A percentile compares a stretch with the other conserved stretches of the same genome.
These are phyloP conservation scores for Ostreobium quekettii DNA, from an alignment of 139 green algal species.

Conservation along the genomic window DNA sequence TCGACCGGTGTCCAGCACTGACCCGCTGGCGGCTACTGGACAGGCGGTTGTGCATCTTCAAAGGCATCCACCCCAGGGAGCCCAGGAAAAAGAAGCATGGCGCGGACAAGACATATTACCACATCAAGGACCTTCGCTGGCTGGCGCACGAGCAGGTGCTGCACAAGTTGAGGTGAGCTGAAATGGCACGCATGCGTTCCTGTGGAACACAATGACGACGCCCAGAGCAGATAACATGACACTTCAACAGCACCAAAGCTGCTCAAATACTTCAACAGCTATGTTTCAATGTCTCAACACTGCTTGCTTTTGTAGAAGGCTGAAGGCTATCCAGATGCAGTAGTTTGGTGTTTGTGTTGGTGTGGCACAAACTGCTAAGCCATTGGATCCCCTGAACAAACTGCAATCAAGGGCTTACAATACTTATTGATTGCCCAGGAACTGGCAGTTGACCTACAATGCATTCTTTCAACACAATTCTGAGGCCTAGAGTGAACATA, in stretches of 20 bases:
- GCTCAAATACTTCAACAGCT: not conserved
- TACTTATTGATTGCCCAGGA: no score
- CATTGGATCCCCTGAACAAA: no score
- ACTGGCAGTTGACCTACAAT: no score
- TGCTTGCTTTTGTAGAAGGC: not conserved
- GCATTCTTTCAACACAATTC: no score
- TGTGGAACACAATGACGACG: no score
- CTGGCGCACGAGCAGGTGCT: conserved; percentile 93
- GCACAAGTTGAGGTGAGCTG: conserved; percentile 62
- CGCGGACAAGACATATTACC: conserved; percentile 97
- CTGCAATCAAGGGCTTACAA: no score
- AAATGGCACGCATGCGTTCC: no score
- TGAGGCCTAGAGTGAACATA: no score
- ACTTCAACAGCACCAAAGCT: not conserved
- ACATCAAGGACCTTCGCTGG: conserved; percentile 95
- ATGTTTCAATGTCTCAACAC: not conserved
- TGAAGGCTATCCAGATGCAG: not conserved
- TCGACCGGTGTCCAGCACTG: not conserved
- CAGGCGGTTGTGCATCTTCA: conserved; percentile 95
- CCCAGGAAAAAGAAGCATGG: conserved; percentile 92
- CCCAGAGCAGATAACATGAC: no score
- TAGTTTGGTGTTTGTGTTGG: no score
- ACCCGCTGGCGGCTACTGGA: not conserved
- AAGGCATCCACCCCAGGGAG: conserved; percentile 95
- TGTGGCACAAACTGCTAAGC: no score